Base-by-base conservation (phyloP, 345 rosid species). In the Psidium friedrichsthalianum region DNA sequence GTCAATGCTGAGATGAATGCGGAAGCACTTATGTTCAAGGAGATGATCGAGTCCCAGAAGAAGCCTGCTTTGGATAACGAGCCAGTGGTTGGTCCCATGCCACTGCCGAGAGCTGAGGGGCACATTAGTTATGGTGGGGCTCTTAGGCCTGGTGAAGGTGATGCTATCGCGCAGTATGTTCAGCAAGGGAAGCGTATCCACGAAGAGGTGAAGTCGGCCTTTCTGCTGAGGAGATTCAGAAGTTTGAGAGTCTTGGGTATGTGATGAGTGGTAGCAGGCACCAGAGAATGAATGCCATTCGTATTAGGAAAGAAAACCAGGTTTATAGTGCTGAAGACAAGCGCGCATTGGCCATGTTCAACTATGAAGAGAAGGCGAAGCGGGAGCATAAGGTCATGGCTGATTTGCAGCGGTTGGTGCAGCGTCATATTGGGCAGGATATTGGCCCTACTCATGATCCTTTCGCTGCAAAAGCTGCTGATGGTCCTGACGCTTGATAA, bases 141-240 rank as follows among this genome's bases (percentile, higher is more conserved):
- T 5, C 89, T 98, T 86, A 90, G 99, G 87, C 99, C 99, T 25
- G 99, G 99, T 88, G 99, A 98, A 94, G 98, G 99, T 90, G 99
- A 96, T 78, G 99, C 98, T 21, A 96, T 98, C 88, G 99, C 99
- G 5, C 99, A 96, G 91, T 96, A 98, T 88, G 99, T 96, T 78
- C 99, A 96, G 86, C 99, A 98, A 91, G 98, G 99, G 82, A 97
- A 97, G 90, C 98, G 98, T 93, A 97, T 97, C 55, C 98, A 13
- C 95, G 98, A 83, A 94, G 99, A 95, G 99, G 99, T 86, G 99
- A 98, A 92, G 99, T 98, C 90, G 99, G 99, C 93, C 94, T 98
- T 61, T 94, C 96, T 32, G 99, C 99, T 3, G 99, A 98, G 27
- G 99, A 96, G 91, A 98, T 98, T 92, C 93, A 90, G 83, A 98